Conservation (phyloP, 345 rosid genomes). For the Rhizophora mangle region DNA sequence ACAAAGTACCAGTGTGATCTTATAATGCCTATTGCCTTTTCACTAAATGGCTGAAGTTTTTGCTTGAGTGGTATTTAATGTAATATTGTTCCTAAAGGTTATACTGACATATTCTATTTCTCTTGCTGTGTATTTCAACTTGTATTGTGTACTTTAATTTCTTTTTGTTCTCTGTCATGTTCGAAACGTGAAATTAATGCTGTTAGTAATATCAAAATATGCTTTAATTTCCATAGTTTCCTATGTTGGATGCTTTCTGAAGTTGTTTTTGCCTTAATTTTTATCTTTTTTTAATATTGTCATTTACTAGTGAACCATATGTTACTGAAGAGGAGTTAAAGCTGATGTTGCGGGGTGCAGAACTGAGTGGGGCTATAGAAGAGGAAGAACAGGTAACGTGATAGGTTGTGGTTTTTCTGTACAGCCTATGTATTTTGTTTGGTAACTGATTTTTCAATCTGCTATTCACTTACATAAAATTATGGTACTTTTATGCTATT, state of each 20-base stretch:
- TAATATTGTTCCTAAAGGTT: too few species aligned
- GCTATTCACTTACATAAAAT: too few species aligned
- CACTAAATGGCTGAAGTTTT: too few species aligned
- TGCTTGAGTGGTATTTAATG: too few species aligned
- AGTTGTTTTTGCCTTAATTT: neutral
- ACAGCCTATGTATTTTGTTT: too few species aligned
- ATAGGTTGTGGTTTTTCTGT: conserved; percentile 3
- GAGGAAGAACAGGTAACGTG: conserved; percentile 90
- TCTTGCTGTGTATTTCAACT: too few species aligned
- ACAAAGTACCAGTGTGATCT: too few species aligned
- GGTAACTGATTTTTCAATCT: too few species aligned
- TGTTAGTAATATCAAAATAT: neutral
- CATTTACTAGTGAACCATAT: conserved; percentile 65
- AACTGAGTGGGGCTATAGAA: conserved; percentile 97
- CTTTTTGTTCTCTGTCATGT: neutral
- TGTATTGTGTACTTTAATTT: too few species aligned
- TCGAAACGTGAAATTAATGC: neutral
- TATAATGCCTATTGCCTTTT: too few species aligned
- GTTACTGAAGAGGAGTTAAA: conserved; percentile 97
- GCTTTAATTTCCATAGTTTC: neutral
- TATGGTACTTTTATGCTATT: too few species aligned
- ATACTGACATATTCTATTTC: too few species aligned
- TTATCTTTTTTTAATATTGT: conserved; percentile 8
- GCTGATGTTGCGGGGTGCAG: conserved; percentile 95
- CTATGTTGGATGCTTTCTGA: neutral